Evolutionary conservation across 208 protist genomes (phyloP).

Genomic region (Herpetomonas tarakana): DNA sequence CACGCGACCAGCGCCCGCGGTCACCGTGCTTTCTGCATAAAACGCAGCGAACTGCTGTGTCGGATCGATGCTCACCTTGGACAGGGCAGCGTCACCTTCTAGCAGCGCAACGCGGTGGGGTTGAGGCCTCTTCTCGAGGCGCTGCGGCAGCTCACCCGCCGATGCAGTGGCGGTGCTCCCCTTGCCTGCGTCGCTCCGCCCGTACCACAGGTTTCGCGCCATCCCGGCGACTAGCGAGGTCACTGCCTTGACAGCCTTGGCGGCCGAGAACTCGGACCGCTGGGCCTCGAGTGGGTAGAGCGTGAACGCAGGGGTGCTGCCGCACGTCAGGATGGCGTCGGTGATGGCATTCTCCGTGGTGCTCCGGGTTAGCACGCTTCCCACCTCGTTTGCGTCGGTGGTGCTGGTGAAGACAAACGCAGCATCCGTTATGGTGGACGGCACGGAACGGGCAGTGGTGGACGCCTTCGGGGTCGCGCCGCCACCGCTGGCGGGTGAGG

Average conservation of each 20-base stretch:
- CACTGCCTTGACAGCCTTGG: conserved; percentile 46
- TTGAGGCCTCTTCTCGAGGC: conserved; percentile 30
- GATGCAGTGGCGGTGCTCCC: neutral
- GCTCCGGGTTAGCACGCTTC: neutral
- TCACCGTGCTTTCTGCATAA: conserved; percentile 23
- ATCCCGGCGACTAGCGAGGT: conserved; percentile 40
- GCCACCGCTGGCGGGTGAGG: neutral
- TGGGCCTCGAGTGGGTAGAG: conserved; percentile 47
- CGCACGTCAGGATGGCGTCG: conserved; percentile 48
- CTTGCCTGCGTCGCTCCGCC: conserved; percentile 14
- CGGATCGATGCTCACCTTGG: conserved; percentile 54
- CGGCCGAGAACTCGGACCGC: conserved; percentile 30
- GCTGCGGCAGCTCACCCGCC: conserved; percentile 16
- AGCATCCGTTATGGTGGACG: neutral
- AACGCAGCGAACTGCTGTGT: conserved; percentile 68
- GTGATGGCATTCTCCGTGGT: conserved; percentile 5
- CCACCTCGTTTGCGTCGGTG: neutral
- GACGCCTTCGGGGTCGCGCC: neutral
- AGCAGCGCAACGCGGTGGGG: conserved; percentile 24
- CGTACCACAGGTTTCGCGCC: conserved; percentile 35
- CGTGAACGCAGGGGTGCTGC: conserved; percentile 44
- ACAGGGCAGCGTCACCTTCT: conserved; percentile 54
- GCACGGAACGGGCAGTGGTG: neutral
- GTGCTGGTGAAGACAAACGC: neutral
- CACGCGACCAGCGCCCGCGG: conserved; percentile 40